Percentiles rank a stretch among this genome's conserved stretches.
phyloP scores from a whole-genome alignment of 1,139 yeast species.

The Debaryomyces udenii region DNA sequence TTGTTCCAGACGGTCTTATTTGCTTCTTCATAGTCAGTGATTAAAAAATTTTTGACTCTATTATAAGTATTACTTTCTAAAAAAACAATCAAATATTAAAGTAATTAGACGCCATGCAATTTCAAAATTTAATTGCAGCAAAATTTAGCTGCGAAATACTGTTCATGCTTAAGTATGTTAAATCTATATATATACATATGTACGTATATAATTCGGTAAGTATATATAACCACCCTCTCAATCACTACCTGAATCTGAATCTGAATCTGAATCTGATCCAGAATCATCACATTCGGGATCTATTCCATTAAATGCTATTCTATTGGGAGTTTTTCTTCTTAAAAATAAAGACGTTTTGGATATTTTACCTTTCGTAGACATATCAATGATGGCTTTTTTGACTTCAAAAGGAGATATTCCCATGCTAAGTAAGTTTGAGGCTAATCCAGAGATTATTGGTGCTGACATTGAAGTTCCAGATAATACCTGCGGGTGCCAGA shows the following conservation, averaged over 20 bases:
- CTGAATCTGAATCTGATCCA: constrained; percentile 18
- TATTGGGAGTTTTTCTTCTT: constrained; percentile 40
- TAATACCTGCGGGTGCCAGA: constrained; percentile 39
- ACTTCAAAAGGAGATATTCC: constrained; percentile 54
- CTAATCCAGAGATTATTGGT: constrained; percentile 77
- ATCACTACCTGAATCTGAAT: no score
- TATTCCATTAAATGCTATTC: constrained; percentile 40
- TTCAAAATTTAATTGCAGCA: no score
- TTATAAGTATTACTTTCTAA: no score
- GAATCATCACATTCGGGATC: constrained; percentile 15
- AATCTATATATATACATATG: no score
- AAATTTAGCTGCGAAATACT: no score
- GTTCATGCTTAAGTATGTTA: no score
- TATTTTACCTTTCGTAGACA: constrained; percentile 40
- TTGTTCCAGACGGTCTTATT: no score
- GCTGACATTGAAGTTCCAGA: constrained; percentile 93
- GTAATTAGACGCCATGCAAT: no score
- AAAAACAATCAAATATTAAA: no score
- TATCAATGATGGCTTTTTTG: constrained; percentile 38
- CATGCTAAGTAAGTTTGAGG: constrained; percentile 60
- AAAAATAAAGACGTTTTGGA: constrained; percentile 34
- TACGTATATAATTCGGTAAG: not conserved
- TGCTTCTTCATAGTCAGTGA: no score
- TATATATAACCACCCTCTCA: not conserved
- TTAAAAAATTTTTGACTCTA: no score